These are phyloP conservation scores for Neonectria neomacrospora DNA, from an alignment of 2,329 filamentous ascomycete species.

Conservation along the genomic window DNA sequence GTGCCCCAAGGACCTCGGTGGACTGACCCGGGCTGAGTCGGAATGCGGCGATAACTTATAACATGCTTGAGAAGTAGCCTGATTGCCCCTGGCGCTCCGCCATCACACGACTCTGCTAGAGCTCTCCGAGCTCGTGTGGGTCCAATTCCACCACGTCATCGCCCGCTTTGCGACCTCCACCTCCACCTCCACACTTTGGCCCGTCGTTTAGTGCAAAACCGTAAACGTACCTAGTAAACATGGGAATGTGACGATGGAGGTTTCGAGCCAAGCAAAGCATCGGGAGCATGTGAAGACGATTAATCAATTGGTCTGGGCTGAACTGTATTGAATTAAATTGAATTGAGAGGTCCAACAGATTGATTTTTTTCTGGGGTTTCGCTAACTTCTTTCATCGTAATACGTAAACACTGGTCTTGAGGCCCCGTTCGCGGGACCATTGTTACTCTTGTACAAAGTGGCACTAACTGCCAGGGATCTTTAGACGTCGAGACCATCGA, in stretches of 20 bases:
- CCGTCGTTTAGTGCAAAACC: constrained; percentile 5
- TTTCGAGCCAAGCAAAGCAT: not conserved
- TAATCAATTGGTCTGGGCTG: constrained; percentile 12
- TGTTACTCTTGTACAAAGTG: constrained; percentile 41
- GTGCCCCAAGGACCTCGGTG: constrained; percentile 11
- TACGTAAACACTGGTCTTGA: constrained; percentile 44
- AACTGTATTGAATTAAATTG: constrained; percentile 34
- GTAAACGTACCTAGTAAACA: constrained; percentile 10
- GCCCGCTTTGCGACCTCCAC: constrained; percentile 37
- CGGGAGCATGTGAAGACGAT: not conserved
- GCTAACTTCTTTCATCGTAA: constrained; percentile 39
- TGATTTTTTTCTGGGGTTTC: constrained; percentile 47
- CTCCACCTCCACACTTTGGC: constrained; percentile 43
- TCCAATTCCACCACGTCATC: constrained; percentile 38
- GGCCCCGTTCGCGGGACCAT: constrained; percentile 37
- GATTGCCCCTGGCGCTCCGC: constrained; percentile 33
- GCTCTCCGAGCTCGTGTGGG: constrained; percentile 47
- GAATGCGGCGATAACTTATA: constrained; percentile 23
- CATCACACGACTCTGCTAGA: constrained; percentile 42
- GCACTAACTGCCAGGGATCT: constrained; percentile 47
- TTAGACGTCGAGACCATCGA: constrained; percentile 86
- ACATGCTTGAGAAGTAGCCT: constrained; percentile 17
- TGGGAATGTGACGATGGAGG: constrained; percentile 11
- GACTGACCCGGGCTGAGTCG: constrained; percentile 27
- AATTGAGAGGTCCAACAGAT: constrained; percentile 44